A percentile compares a stretch with the other conserved stretches of the same genome.
phyloP scores from a whole-genome alignment of 192 early-diverging fungal genomes.

The Phlyctochytrium arcticum region DNA sequence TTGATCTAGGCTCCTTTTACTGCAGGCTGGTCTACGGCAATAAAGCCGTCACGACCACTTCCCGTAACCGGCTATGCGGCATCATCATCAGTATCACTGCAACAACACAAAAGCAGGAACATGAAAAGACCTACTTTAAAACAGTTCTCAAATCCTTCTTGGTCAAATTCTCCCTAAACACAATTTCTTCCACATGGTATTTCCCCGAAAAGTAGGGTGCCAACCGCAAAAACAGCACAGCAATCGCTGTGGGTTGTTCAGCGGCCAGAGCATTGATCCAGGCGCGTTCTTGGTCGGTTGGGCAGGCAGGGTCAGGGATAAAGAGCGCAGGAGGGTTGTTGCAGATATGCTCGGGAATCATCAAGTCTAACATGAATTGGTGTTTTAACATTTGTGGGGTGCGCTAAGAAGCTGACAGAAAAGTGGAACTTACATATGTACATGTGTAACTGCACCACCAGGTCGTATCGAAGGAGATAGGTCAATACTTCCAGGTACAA shows the following conservation, averaged over 20 bases:
- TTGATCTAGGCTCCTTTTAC: too few relatives aligned
- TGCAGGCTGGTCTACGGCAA: too few relatives aligned
- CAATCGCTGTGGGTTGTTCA: conserved; percentile 52
- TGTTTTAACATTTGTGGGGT: neutral
- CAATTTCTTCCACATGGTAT: conserved; percentile 75
- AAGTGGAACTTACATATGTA: conserved; percentile 22
- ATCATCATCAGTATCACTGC: neutral
- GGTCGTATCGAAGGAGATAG: conserved; percentile 70
- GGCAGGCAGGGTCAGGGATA: conserved; percentile 41
- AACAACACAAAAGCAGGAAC: neutral
- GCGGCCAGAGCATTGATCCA: conserved; percentile 47
- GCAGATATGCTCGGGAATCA: conserved; percentile 18
- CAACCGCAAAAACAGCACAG: conserved; percentile 58
- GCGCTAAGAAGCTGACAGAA: neutral
- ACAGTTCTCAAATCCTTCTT: conserved; percentile 38
- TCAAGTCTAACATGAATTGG: conserved; percentile 15
- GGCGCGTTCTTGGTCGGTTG: conserved; percentile 44
- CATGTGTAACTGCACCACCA: conserved; percentile 79
- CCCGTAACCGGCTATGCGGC: conserved; percentile 27
- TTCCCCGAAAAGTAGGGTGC: conserved; percentile 74
- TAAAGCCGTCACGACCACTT: conserved; percentile 26
- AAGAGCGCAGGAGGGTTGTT: conserved; percentile 23
- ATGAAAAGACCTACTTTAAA: conserved; percentile 17
- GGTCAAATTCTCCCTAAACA: conserved; percentile 58
- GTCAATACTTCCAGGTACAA: conserved; percentile 81